Percentiles rank a stretch among this genome's conserved stretches.
Conservation (phyloP, 306 rosid species). For the Astragalus glycyphyllos region DNA sequence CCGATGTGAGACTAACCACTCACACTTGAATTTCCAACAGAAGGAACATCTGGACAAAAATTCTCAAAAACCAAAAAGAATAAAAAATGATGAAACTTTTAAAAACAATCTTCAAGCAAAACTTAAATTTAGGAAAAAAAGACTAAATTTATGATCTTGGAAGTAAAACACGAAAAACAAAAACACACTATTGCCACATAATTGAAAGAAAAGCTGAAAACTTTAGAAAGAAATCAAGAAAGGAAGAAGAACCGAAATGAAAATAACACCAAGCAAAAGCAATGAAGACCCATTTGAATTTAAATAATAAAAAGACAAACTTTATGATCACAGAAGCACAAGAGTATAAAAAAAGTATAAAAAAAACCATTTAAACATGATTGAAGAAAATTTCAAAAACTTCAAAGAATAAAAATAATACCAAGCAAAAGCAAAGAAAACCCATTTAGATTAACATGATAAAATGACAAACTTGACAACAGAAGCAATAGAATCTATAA, state of each 20-base stretch:
- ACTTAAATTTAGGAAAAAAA: background rate
- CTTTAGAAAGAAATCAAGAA: too few relatives aligned
- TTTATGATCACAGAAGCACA: background rate
- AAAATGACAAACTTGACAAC: background rate
- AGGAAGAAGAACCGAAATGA: too few relatives aligned
- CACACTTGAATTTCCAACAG: too few relatives aligned
- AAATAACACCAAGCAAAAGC: too few relatives aligned
- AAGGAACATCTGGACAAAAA: background rate
- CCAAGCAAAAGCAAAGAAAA: too few relatives aligned
- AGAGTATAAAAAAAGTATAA: background rate
- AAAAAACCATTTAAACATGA: background rate
- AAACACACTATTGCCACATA: background rate
- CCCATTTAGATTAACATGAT: too few relatives aligned
- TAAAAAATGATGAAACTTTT: background rate
- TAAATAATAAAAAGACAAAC: background rate
- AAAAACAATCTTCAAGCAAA: background rate
- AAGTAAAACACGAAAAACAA: background rate
- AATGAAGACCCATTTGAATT: background rate
- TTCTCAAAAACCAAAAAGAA: background rate
- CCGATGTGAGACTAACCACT: too few relatives aligned
- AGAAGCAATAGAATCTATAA: background rate
- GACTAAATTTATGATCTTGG: background rate
- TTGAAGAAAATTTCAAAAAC: too few relatives aligned
- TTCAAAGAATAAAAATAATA: too few relatives aligned
- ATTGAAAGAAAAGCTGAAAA: too few relatives aligned